Percentiles rank a stretch among this genome's conserved stretches.
These are phyloP conservation scores for Komagataella pseudopastoris DNA, from an alignment of 805 yeast species.

Conservation along the genomic window DNA sequence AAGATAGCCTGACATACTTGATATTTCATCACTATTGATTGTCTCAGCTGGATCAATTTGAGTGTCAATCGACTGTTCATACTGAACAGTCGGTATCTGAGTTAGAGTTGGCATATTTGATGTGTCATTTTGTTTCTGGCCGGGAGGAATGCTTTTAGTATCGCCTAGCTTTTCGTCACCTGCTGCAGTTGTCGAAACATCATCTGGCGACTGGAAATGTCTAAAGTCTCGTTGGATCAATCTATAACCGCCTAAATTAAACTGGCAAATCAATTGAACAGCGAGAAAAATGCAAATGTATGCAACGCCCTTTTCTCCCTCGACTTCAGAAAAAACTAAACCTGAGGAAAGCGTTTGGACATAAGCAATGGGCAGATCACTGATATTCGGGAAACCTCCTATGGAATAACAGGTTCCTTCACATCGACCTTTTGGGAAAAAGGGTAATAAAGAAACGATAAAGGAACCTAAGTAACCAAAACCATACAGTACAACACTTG, in stretches of 20 bases:
- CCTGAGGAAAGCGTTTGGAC: conserved; percentile 59
- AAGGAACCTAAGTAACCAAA: conserved; percentile 30
- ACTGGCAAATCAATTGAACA: conserved; percentile 51
- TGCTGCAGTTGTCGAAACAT: background rate
- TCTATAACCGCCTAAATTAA: conserved; percentile 65
- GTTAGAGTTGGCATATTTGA: background rate
- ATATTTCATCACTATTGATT: background rate
- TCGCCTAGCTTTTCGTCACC: background rate
- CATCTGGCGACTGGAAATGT: conserved; percentile 2
- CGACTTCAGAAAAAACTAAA: conserved; percentile 36
- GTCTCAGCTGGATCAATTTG: background rate
- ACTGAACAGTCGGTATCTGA: background rate
- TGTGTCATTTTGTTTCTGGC: background rate
- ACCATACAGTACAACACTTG: conserved; percentile 28
- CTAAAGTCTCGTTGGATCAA: conserved; percentile 61
- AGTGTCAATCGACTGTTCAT: background rate
- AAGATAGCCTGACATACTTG: background rate
- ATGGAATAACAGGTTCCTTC: conserved; percentile 62
- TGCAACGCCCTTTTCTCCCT: conserved; percentile 70
- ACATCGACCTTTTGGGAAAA: conserved; percentile 55
- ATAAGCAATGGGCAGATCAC: conserved; percentile 81
- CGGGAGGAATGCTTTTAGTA: background rate
- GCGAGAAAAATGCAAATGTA: conserved; percentile 69
- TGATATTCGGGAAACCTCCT: conserved; percentile 65
- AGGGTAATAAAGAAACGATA: conserved; percentile 29